phyloP scores from a whole-genome alignment of 2,329 filamentous ascomycete species.

The Claviceps arundinis region DNA sequence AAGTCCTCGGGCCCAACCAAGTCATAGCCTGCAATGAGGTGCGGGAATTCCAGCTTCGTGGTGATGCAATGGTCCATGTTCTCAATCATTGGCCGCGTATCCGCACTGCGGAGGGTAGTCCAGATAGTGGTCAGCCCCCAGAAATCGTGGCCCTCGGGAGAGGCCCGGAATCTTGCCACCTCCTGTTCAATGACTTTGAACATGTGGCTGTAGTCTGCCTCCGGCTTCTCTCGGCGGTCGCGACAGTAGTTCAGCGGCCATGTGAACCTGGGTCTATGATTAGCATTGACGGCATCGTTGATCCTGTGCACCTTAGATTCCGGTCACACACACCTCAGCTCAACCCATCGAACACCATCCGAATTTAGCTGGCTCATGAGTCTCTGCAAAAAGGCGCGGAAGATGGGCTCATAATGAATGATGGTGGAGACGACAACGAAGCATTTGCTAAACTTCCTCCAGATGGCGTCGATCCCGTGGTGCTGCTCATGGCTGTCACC shows the following conservation, averaged over 20 bases:
- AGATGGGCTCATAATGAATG: conserved; percentile 84
- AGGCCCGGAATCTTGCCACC: conserved; percentile 58
- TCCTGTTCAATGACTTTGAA: conserved; percentile 67
- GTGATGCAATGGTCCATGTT: conserved; percentile 81
- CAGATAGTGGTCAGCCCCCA: conserved; percentile 80
- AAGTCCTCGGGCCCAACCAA: conserved; percentile 78
- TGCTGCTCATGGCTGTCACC: conserved; percentile 68
- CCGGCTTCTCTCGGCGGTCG: conserved; percentile 49
- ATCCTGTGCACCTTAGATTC: no score
- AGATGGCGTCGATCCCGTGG: conserved; percentile 71
- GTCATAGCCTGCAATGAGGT: conserved; percentile 77
- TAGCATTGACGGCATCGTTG: not conserved
- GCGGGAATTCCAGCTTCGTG: conserved; percentile 65
- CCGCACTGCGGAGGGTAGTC: conserved; percentile 56
- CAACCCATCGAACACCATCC: conserved; percentile 77
- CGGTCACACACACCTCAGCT: conserved; percentile 42
- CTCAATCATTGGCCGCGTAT: conserved; percentile 54
- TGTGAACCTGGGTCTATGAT: conserved; percentile 36
- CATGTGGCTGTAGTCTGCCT: conserved; percentile 55
- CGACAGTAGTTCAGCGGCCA: conserved; percentile 61
- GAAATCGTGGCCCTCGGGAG: conserved; percentile 59
- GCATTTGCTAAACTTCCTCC: conserved; percentile 65
- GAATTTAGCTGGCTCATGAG: conserved; percentile 59
- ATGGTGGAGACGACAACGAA: conserved; percentile 64
- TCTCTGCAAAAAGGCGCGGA: conserved; percentile 58